Percentiles rank a stretch among this genome's conserved stretches.
These are phyloP conservation scores for Lupinus albus DNA, from an alignment of 306 rosid species.

Conservation along the genomic window DNA sequence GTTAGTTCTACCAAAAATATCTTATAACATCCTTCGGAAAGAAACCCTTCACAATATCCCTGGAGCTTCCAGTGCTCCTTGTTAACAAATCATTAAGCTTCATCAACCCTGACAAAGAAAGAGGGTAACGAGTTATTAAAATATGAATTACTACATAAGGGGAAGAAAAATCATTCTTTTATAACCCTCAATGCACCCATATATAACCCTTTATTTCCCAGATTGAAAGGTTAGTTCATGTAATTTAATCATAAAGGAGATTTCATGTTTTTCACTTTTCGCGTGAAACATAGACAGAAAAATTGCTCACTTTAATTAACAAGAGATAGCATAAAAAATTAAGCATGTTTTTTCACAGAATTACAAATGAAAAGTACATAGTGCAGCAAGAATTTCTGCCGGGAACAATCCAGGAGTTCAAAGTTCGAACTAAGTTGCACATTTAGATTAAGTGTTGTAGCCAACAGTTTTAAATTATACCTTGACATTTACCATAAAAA, in stretches of 20 bases:
- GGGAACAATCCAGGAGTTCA: not conserved
- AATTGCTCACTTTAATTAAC: constrained; percentile 17
- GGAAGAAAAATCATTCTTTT: constrained; percentile 3
- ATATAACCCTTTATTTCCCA: constrained; percentile 10
- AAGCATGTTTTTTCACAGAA: too few relatives aligned
- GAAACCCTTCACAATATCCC: constrained; percentile 68
- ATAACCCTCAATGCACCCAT: constrained; percentile 11
- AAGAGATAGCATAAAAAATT: not conserved
- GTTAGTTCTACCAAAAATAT: constrained; percentile 49
- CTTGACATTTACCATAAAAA: constrained; percentile 4
- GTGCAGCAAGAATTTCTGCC: too few relatives aligned
- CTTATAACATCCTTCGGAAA: constrained; percentile 86
- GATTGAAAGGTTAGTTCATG: not conserved
- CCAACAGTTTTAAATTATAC: not conserved
- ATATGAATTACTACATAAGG: constrained; percentile 3
- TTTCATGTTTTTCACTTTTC: constrained; percentile 19
- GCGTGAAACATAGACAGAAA: constrained; percentile 7
- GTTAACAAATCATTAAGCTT: constrained; percentile 58
- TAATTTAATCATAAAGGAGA: constrained; percentile 5
- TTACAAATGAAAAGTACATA: too few relatives aligned
- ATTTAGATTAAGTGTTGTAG: constrained; percentile 9
- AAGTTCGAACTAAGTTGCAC: constrained; percentile 22
- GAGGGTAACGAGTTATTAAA: constrained; percentile 15
- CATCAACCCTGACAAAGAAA: constrained; percentile 70
- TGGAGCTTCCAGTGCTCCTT: constrained; percentile 84